Evolutionary conservation across 495 filamentous ascomycete species (phyloP), one percentile per base, ranked within the genome.

Genomic region (Penicillium subrubescens): DNA sequence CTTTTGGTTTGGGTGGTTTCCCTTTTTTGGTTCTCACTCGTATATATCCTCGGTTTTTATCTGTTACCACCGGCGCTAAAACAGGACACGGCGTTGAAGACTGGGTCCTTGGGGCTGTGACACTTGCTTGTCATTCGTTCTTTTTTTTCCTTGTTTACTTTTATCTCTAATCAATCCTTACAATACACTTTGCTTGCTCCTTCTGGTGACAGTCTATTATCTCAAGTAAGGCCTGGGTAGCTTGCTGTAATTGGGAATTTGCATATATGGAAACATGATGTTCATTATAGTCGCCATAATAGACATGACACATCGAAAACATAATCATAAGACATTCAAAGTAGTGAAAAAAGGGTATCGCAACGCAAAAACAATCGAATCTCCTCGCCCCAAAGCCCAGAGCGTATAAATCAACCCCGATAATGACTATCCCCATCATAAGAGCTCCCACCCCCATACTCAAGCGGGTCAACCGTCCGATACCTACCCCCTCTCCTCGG

Each of bases 391-490:
- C 29, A 29, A 33, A 35, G 52, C 25, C 27, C 46, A 10, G 27
- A 14, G 3, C 1, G 11, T 50, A 50, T 25, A 23, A n/a, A 3
- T 23, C 29, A 31, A 19, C 57, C 61, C 23, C 57, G 37, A 60
- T 58, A 67, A 19, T 57, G 60, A 66, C 59, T 66, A 55, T 35
- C 37, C 8, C 61, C 61, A 67, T 67, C 61, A 65, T 68, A 72
- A 50, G 60, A 67, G 61, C 69, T 71, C 56, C 67, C 73, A 71
- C 73, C 75, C 39, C 69, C 71, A 73, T 75, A 73, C 43, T 69
- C 72, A 53, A 60, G 19, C 15, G 71, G 68, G 67, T 73, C 67
- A 57, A 75, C 66, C 34, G 50, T 65, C 51, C 70, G 65, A 57
- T 61, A 66, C 12, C 56, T 37, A 29, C 61, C 68, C 64, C 70